Evolutionary conservation across 108 stramenopile species (phyloP).

Genomic region (Asterionellopsis glacialis): DNA sequence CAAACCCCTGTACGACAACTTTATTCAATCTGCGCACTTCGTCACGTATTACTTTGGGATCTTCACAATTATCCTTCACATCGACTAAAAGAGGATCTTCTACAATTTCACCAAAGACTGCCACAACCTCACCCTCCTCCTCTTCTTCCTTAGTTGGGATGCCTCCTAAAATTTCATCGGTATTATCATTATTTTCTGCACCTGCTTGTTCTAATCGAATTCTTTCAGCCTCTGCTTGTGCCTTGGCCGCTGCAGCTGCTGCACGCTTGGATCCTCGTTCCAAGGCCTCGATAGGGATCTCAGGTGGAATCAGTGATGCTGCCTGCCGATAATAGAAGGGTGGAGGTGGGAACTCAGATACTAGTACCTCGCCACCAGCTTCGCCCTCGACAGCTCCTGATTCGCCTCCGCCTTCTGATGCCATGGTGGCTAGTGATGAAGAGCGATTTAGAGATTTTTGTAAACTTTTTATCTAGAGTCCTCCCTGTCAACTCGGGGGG

Average conservation of each 20-base stretch:
- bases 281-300: slow-evolving; percentile 65
- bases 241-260: slow-evolving; percentile 30
- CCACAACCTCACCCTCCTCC: slow-evolving; percentile 72
- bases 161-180: slow-evolving; percentile 42
- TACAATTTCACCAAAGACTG: slow-evolving; percentile 82
- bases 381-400: slow-evolving; percentile 17
- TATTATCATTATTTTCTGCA: slow-evolving; percentile 15
- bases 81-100: slow-evolving; percentile 72
- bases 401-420: too few relatives aligned
- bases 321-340: slow-evolving; percentile 70
- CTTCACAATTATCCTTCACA: slow-evolving; percentile 60
- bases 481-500: too few relatives aligned
- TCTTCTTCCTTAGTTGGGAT: slow-evolving; percentile 34
- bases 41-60: slow-evolving; percentile 63
- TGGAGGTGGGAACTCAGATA: slow-evolving; percentile 83
- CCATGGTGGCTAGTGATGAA: too few relatives aligned
- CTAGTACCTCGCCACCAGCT: slow-evolving; percentile 48
- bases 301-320: slow-evolving; percentile 39
- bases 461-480: too few relatives aligned
- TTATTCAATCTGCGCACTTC: slow-evolving; percentile 66
- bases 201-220: slow-evolving; percentile 23
- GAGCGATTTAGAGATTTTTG: too few relatives aligned
- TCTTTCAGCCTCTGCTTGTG: slow-evolving; percentile 47
- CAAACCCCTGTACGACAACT: slow-evolving; percentile 57
- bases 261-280: slow-evolving; percentile 69